Evolutionary conservation across 2,329 filamentous ascomycete species (phyloP).

Genomic region (Cladophialophora carrionii): DNA sequence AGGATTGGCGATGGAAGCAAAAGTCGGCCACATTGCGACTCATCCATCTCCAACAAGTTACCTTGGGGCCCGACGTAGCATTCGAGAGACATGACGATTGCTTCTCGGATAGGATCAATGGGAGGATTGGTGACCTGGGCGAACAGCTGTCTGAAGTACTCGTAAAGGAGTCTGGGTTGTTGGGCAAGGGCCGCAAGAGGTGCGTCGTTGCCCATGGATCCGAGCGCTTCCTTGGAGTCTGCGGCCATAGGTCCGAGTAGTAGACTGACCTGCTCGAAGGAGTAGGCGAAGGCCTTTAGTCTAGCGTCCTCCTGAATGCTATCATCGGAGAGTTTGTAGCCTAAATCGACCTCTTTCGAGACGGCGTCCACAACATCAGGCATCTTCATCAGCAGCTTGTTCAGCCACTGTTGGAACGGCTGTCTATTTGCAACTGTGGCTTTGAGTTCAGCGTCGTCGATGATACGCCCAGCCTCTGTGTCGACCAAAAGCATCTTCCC

Average conservation of each 20-base stretch:
- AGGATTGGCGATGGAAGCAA: slow-evolving; percentile 86
- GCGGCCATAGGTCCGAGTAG: slow-evolving; percentile 93
- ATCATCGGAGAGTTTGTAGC: slow-evolving; percentile 67
- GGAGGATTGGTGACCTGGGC: slow-evolving; percentile 97
- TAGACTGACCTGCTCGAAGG: slow-evolving; percentile 90
- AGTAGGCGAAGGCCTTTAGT: slow-evolving; percentile 87
- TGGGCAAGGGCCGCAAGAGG: slow-evolving; percentile 89
- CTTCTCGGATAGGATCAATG: slow-evolving; percentile 95
- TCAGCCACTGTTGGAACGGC: slow-evolving; percentile 86
- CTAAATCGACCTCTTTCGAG: slow-evolving; percentile 61
- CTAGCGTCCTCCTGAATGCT: slow-evolving; percentile 82
- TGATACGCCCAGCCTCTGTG: slow-evolving; percentile 85
- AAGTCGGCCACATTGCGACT: slow-evolving; percentile 82
- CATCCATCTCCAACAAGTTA: slow-evolving; percentile 90
- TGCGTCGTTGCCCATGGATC: slow-evolving; percentile 97
- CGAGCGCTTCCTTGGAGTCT: slow-evolving; percentile 94
- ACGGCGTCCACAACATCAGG: slow-evolving; percentile 72
- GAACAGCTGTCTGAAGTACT: slow-evolving; percentile 97
- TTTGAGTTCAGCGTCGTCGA: slow-evolving; percentile 92
- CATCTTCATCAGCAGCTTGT: slow-evolving; percentile 80
- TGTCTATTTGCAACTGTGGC: slow-evolving; percentile 80
- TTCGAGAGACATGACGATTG: slow-evolving; percentile 96
- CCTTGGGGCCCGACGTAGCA: slow-evolving; percentile 96
- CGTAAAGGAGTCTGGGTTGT: slow-evolving; percentile 84
- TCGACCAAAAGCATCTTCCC: slow-evolving; percentile 96